Evolutionary conservation across 2,329 filamentous ascomycete species (phyloP).

Genomic region (Hymenotorrendiella dingleyae): DNA sequence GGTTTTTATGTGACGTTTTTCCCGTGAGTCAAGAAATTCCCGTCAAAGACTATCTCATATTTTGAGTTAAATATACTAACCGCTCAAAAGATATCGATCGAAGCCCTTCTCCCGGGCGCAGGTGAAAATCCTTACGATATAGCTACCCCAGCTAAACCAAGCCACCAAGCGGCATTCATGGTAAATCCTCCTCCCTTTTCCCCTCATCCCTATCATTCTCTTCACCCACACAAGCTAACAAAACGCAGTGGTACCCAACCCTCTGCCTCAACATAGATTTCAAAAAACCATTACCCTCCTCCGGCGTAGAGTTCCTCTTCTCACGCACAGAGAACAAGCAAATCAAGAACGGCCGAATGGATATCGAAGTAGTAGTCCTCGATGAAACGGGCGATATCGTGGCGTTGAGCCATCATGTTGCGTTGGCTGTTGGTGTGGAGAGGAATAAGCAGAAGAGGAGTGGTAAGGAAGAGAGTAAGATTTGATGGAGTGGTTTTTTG

Average conservation of each 20-base stretch:
- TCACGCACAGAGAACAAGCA: conserved; percentile 58
- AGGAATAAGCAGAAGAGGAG: conserved; percentile 45
- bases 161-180: conserved; percentile 7
- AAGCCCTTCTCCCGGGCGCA: conserved; percentile 39
- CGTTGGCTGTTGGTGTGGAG: conserved; percentile 54
- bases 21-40: conserved; percentile 31
- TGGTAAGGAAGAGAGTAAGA: conserved; percentile 14
- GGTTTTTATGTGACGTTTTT: conserved; percentile 63
- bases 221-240: too few relatives aligned
- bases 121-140: conserved; percentile 23
- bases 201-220: background rate
- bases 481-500: too few relatives aligned
- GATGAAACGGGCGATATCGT: conserved; percentile 60
- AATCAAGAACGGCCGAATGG: conserved; percentile 66
- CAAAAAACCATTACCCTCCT: conserved; percentile 63
- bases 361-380: conserved; percentile 64
- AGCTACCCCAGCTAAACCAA: conserved; percentile 8
- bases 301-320: conserved; percentile 69
- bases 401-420: conserved; percentile 62
- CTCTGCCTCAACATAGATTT: conserved; percentile 69
- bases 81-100: conserved; percentile 45
- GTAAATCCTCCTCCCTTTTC: background rate
- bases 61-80: background rate
- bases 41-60: conserved; percentile 23
- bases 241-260: conserved; percentile 41